Evolutionary conservation across 164 flowering plant species (phyloP).

Genomic region (Macadamia integrifolia): DNA sequence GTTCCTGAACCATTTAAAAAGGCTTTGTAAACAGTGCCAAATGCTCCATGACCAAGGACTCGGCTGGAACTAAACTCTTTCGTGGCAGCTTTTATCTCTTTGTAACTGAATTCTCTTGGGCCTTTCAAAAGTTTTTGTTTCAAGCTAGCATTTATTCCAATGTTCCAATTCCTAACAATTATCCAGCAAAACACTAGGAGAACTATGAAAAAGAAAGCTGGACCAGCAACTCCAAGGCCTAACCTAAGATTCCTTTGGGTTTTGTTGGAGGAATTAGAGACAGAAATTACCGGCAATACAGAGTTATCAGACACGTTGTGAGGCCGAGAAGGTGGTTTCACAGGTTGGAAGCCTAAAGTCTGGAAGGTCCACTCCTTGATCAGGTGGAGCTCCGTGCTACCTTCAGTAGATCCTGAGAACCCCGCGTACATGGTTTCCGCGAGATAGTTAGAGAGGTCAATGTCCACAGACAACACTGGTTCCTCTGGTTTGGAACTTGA

Average conservation of each 20-base stretch:
- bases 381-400: slow-evolving; percentile 75
- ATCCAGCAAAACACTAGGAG: slow-evolving; percentile 49
- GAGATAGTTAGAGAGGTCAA: slow-evolving; percentile 50
- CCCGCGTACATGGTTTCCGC: slow-evolving; percentile 58
- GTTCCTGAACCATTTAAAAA: slow-evolving; percentile 10
- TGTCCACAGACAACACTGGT: slow-evolving; percentile 41
- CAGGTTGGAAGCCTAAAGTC: slow-evolving; percentile 40
- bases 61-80: slow-evolving; percentile 27
- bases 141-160: slow-evolving; percentile 23
- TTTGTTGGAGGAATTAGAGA: slow-evolving; percentile 21
- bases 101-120: slow-evolving; percentile 62
- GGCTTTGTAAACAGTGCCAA: slow-evolving; percentile 30
- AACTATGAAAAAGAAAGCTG: slow-evolving; percentile 33
- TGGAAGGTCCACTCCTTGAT: slow-evolving; percentile 64
- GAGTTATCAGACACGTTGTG: slow-evolving; percentile 62
- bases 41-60: slow-evolving; percentile 26
- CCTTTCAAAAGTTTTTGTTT: slow-evolving; percentile 52
- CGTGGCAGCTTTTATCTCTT: slow-evolving; percentile 39
- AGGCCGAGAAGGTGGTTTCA: slow-evolving; percentile 28
- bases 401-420: slow-evolving; percentile 81
- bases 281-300: slow-evolving; percentile 24
- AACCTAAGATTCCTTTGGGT: slow-evolving; percentile 36
- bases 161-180: slow-evolving; percentile 44
- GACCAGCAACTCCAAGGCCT: slow-evolving; percentile 62
- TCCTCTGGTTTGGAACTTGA: slow-evolving; percentile 43